Conservation (phyloP, 1,284 basidiomycete species). For the Xerocomus minutiporus region DNA sequence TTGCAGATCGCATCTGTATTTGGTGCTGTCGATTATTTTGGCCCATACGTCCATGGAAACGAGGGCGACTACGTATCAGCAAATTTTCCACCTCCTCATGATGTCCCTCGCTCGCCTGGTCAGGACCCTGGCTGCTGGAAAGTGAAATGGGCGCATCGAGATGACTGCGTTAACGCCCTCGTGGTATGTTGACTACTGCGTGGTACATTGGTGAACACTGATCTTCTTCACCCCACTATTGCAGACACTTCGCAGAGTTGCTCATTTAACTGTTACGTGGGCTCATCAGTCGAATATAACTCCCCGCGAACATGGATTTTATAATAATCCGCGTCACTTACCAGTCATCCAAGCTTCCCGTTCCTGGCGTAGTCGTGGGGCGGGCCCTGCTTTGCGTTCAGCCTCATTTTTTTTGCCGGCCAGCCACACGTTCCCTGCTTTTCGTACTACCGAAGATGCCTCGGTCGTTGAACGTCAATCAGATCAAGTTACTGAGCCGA, state of each 20-base stretch:
- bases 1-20: slow-evolving; percentile 47
- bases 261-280: slow-evolving; percentile 74
- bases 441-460: slow-evolving; percentile 3
- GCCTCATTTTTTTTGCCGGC: slow-evolving; percentile 19
- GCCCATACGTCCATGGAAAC: slow-evolving; percentile 18
- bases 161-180: slow-evolving; percentile 66
- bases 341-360: slow-evolving; percentile 10
- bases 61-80: slow-evolving; percentile 17
- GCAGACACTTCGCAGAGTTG: slow-evolving; percentile 63
- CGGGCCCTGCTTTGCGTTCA: slow-evolving; percentile 7
- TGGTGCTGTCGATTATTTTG: slow-evolving; percentile 49
- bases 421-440: slow-evolving; percentile 22
- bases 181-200: slow-evolving; percentile 42
- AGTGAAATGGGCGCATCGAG: slow-evolving; percentile 70
- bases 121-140: slow-evolving; percentile 68
- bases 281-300: slow-evolving; percentile 49
- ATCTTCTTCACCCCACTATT: slow-evolving; percentile 3
- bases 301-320: slow-evolving; percentile 17
- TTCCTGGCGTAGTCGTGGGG: slow-evolving; percentile 24
- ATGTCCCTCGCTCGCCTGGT: slow-evolving; percentile 44
- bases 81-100: slow-evolving; percentile 47
- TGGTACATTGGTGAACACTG: slow-evolving; percentile 3
- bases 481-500: not conserved
- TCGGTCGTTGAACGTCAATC: slow-evolving; percentile 3
- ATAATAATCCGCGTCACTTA: slow-evolving; percentile 14